Evolutionary conservation across 192 early-diverging fungal species (phyloP).

Genomic region (Kappamyces sp.): DNA sequence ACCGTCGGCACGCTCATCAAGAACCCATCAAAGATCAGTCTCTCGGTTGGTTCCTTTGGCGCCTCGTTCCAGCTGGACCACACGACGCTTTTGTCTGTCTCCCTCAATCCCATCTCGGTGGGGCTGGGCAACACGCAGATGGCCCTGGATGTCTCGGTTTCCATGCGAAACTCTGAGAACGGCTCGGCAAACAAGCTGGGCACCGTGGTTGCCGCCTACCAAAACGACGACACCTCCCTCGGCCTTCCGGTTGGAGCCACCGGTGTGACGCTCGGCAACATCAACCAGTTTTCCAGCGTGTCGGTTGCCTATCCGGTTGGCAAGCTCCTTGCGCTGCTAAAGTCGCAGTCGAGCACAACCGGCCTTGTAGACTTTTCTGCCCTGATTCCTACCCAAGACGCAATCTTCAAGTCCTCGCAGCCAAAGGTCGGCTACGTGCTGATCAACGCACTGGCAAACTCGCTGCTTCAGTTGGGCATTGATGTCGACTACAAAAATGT

Average conservation of each 20-base stretch:
- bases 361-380: slow-evolving; percentile 24
- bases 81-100: slow-evolving; percentile 14
- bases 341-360: background rate
- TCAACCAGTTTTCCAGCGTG: slow-evolving; percentile 26
- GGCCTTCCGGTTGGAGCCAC: slow-evolving; percentile 17
- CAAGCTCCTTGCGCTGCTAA: background rate
- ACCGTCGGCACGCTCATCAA: slow-evolving; percentile 15
- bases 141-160: slow-evolving; percentile 5
- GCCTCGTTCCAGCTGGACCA: slow-evolving; percentile 17
- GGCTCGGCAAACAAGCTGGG: slow-evolving; percentile 25
- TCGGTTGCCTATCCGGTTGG: slow-evolving; percentile 14
- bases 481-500: slow-evolving; percentile 25
- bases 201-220: slow-evolving; percentile 17
- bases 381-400: slow-evolving; percentile 21
- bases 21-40: slow-evolving; percentile 26
- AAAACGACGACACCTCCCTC: slow-evolving; percentile 6
- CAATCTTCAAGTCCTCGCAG: slow-evolving; percentile 1
- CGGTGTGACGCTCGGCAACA: slow-evolving; percentile 25
- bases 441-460: slow-evolving; percentile 17
- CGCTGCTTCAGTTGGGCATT: slow-evolving; percentile 15
- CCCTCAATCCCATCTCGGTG: slow-evolving; percentile 22
- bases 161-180: slow-evolving; percentile 22
- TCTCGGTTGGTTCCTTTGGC: slow-evolving; percentile 24
- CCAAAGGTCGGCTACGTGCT: slow-evolving; percentile 12
- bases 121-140: slow-evolving; percentile 18